These are phyloP conservation scores for Ophiorrhiza pumila DNA, from an alignment of 257 asterid genomes.

Conservation along the genomic window DNA sequence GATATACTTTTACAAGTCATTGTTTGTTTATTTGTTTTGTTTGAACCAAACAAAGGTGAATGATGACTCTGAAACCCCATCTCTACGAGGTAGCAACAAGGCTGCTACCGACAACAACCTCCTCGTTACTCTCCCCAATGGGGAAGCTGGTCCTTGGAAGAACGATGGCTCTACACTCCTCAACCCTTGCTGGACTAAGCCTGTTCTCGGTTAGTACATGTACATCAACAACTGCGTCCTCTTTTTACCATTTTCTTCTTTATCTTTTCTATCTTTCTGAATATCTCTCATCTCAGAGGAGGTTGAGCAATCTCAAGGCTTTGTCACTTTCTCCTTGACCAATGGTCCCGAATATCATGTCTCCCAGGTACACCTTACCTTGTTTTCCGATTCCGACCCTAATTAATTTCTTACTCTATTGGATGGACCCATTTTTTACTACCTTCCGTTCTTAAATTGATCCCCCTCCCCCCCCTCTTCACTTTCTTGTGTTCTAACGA, in stretches of 20 bases:
- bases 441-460: too few species aligned
- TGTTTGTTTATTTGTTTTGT: constrained; percentile 9
- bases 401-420: too few species aligned
- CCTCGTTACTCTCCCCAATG: constrained; percentile 45
- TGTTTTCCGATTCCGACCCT: too few species aligned
- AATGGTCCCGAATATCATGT: constrained; percentile 99
- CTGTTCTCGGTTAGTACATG: constrained; percentile 51
- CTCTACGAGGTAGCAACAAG: constrained; percentile 43
- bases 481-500: neutral
- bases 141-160: constrained; percentile 59
- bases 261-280: neutral
- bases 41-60: constrained; percentile 37
- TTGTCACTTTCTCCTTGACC: constrained; percentile 81
- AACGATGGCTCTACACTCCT: constrained; percentile 60
- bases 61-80: constrained; percentile 22
- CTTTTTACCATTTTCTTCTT: neutral
- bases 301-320: constrained; percentile 65
- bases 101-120: constrained; percentile 52
- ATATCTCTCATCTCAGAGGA: constrained; percentile 51
- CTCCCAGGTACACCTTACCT: constrained; percentile 70
- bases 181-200: constrained; percentile 85
- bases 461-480: too few species aligned
- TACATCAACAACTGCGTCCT: neutral
- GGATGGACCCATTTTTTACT: neutral
- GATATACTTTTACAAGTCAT: too few species aligned